phyloP scores from a whole-genome alignment of 2,329 filamentous ascomycete genomes.

The Grosmannia clavigera region DNA sequence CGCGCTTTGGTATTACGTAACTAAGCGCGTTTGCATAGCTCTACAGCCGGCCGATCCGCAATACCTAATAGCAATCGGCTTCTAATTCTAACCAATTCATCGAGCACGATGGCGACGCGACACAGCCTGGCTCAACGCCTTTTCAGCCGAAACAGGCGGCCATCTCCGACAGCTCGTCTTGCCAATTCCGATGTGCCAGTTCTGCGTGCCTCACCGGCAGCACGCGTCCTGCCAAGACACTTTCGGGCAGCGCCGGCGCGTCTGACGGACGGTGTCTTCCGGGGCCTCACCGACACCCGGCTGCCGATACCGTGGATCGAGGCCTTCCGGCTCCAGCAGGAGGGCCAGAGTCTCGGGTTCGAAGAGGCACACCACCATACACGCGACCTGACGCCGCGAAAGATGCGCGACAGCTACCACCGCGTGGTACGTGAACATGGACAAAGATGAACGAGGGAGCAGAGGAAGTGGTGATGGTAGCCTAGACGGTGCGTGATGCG shows the following conservation, averaged over 20 bases:
- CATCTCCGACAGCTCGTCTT: background rate
- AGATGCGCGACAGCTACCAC: slow-evolving; percentile 60
- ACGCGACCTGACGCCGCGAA: slow-evolving; percentile 50
- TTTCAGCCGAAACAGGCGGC: background rate
- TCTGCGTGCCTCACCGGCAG: background rate
- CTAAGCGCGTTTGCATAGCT: background rate
- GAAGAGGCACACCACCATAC: slow-evolving; percentile 21
- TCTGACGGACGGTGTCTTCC: slow-evolving; percentile 25
- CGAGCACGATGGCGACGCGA: background rate
- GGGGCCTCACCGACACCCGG: slow-evolving; percentile 22
- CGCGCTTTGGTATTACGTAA: background rate
- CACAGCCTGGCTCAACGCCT: background rate
- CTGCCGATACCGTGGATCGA: slow-evolving; percentile 53
- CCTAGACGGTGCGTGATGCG: background rate
- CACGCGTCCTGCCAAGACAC: background rate
- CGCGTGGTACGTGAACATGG: slow-evolving; percentile 34
- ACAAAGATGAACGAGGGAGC: background rate
- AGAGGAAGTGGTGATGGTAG: background rate
- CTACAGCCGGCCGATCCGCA: background rate
- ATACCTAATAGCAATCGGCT: background rate
- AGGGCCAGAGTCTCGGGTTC: slow-evolving; percentile 20
- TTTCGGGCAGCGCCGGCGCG: slow-evolving; percentile 4
- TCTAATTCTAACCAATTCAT: background rate
- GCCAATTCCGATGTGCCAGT: background rate
- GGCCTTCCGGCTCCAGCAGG: slow-evolving; percentile 44